Percentiles rank a stretch among this genome's conserved stretches.
These are phyloP conservation scores for Tanacetum coccineum DNA, from an alignment of 129 eudicot genomes.

Conservation along the genomic window DNA sequence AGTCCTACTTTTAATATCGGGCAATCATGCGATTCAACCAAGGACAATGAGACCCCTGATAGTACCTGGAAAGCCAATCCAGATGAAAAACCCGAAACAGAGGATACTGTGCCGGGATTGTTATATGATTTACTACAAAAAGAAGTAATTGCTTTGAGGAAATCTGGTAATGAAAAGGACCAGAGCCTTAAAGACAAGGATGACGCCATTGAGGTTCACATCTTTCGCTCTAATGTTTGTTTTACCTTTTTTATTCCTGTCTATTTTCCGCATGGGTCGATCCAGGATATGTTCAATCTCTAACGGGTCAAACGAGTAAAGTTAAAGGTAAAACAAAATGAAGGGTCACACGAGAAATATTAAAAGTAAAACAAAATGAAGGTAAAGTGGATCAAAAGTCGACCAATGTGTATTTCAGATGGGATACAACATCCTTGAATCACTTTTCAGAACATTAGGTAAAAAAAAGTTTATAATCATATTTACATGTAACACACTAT, in stretches of 20 bases:
- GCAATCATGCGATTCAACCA: slow-evolving; percentile 57
- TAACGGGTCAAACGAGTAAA: neutral
- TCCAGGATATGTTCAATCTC: slow-evolving; percentile 1
- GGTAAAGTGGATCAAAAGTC: neutral
- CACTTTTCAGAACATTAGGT: no score
- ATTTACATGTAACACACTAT: neutral
- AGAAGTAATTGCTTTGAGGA: slow-evolving; percentile 86
- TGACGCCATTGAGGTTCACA: slow-evolving; percentile 82
- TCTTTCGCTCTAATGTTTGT: slow-evolving; percentile 6
- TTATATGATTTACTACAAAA: slow-evolving; percentile 87
- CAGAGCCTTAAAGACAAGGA: slow-evolving; percentile 98
- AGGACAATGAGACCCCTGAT: slow-evolving; percentile 45
- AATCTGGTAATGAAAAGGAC: slow-evolving; percentile 82
- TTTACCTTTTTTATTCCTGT: neutral
- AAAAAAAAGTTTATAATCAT: no score
- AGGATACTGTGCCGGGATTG: slow-evolving; percentile 83
- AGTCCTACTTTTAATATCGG: slow-evolving; percentile 60
- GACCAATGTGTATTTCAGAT: no score
- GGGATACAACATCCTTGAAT: no score
- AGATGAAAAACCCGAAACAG: slow-evolving; percentile 68
- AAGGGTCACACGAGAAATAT: no score
- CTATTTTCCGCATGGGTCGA: no score
- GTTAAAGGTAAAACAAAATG: no score
- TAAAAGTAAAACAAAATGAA: no score
- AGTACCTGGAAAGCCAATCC: slow-evolving; percentile 57